A percentile compares a stretch with the other conserved stretches of the same genome.
Evolutionary conservation across 2,329 filamentous ascomycete genomes (phyloP).

Genomic region (Drechslera avenae): DNA sequence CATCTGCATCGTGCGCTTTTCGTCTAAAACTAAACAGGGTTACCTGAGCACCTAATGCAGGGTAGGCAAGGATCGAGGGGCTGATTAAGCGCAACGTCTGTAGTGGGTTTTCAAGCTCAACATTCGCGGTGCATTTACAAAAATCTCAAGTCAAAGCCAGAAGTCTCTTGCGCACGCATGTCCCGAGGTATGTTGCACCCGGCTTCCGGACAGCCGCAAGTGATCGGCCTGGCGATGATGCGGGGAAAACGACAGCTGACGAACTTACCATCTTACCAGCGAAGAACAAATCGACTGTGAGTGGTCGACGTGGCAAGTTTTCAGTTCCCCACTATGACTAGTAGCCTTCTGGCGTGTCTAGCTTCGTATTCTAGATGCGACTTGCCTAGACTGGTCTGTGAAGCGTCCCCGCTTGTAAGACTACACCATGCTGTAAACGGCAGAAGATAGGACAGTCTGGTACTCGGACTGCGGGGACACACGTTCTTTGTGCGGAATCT

Average conservation of each 20-base stretch:
- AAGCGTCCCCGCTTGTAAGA: conserved; percentile 1
- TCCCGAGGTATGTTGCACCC: not conserved
- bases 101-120: no score
- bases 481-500: not conserved
- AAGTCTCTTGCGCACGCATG: not conserved
- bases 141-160: no score
- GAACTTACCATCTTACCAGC: not conserved
- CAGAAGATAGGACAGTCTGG: not conserved
- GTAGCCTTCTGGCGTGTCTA: conserved; percentile 1
- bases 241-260: conserved; percentile 9
- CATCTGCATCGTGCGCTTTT: no score
- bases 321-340: not conserved
- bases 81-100: no score
- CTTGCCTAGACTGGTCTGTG: not conserved
- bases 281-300: not conserved
- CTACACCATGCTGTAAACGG: conserved; percentile 4
- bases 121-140: no score
- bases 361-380: conserved; percentile 4
- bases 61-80: no score
- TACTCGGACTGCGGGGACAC: conserved; percentile 3
- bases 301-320: conserved; percentile 1
- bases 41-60: no score
- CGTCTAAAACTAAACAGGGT: no score
- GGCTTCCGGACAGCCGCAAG: not conserved
- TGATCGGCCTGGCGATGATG: conserved; percentile 1